Evolutionary conservation across 2,329 filamentous ascomycete species (phyloP).

Genomic region (Cryphonectria naterciae): DNA sequence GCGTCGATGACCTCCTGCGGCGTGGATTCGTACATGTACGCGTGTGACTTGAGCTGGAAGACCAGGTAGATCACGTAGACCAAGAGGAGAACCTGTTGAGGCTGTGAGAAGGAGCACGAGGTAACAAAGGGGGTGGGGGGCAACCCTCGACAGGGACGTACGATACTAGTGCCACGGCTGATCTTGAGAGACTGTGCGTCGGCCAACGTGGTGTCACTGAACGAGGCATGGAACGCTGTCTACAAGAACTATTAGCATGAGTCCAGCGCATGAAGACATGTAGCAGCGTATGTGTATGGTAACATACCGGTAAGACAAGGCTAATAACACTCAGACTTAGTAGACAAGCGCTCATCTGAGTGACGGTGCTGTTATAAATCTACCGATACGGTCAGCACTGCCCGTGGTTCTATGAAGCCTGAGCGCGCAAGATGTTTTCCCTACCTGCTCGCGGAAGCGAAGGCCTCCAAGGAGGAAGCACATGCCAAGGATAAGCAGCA

Average conservation of each 20-base stretch:
- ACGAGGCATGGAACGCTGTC: conserved; percentile 92
- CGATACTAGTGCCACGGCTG: conserved; percentile 86
- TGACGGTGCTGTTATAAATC: conserved; percentile 74
- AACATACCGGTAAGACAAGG: conserved; percentile 58
- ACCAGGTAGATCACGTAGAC: conserved; percentile 84
- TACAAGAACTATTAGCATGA: conserved; percentile 38
- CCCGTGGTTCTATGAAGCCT: not conserved
- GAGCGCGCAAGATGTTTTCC: conserved; percentile 41
- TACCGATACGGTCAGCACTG: conserved; percentile 31
- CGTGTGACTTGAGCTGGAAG: conserved; percentile 90
- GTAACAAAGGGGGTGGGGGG: conserved; percentile 10
- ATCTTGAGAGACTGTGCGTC: conserved; percentile 78
- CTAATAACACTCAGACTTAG: conserved; percentile 63
- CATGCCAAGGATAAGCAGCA: conserved; percentile 76
- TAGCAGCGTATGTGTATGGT: not conserved
- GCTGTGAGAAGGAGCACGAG: conserved; percentile 29
- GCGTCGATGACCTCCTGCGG: conserved; percentile 93
- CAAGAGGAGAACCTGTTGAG: conserved; percentile 68
- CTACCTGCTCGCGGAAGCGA: conserved; percentile 61
- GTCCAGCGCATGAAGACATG: too few species aligned
- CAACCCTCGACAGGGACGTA: conserved; percentile 46
- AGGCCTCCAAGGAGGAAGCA: conserved; percentile 72
- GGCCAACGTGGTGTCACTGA: conserved; percentile 63
- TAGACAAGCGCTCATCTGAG: conserved; percentile 73
- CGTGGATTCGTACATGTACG: conserved; percentile 90